Evolutionary conservation across 495 filamentous ascomycete species (phyloP), one percentile per base, ranked within the genome.

Genomic region (Lentithecium fluviatile): DNA sequence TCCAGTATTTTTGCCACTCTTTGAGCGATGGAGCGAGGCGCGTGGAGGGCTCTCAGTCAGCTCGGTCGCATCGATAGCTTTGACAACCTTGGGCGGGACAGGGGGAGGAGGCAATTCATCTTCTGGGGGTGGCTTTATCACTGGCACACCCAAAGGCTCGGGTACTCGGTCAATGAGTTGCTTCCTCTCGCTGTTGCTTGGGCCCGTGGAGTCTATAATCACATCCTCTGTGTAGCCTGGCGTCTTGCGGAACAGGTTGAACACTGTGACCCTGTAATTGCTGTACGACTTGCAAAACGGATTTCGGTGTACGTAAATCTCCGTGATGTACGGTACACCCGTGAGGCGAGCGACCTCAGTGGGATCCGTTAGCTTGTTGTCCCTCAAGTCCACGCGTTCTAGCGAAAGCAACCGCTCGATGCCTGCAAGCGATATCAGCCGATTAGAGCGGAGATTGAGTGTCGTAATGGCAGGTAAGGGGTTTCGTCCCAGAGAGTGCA

Each of bases 231-330:
- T 82, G 68, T 92, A 94, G 10, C 94, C 94, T 2, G 94, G 91
- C 0, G 90, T 91, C n/a, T 82, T 83, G 58, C 94, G 88, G 78
- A 98, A 98, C 0, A 96, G 81, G 68, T 97, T 97, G 82, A 98
- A 96, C 65, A 98, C 95, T 23, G 83, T 86, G 61, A 95, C 78
- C 26, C 94, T 84, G 70, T 96, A 95, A 61, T 83, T 84, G 52
- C 85, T 81, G 68, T 96, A 91, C 11, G 90, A 93, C 57, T 88
- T 90, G 29, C 86, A 87, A 63, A 97, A 97, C 6, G 93, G 90
- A 73, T 97, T 97, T 15, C 86, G 87, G 46, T 85, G 79, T 13
- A 97, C 88, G 78, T 89, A 98, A 50, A 97, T 85, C 75, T 97
- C 94, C 42, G 84, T 85, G 67, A 98, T 86, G 45, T 97, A 88